Evolutionary conservation across 2,329 filamentous ascomycete species (phyloP), one percentile per base, ranked within the genome.

Genomic region (Talaromyces sp.): DNA sequence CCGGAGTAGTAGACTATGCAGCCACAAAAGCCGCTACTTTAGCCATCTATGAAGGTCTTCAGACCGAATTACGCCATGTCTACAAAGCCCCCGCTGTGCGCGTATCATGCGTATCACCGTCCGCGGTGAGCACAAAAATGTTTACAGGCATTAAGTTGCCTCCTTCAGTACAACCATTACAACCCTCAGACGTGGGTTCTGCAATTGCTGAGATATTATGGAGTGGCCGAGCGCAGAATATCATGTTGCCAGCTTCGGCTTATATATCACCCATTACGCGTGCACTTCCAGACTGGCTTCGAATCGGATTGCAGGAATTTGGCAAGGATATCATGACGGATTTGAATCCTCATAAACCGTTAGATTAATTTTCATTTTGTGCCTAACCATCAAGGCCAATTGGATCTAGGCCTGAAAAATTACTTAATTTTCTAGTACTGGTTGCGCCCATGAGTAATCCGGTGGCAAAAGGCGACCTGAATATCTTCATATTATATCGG

Each of bases 1-100:
- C 89, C 3, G 83, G 83, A 69, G 85, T 91, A 81, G 84, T 88
- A 43, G 89, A 91, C 76, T 92, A 92, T 76, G 81, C 82, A 1
- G 83, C 86, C 8, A 85, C 83, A 68, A 92, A 92, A 77, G 85
- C 89, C 1, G 89, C 87, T 0, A 85, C 87, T 1, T 73, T 90
- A 24, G 79, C 86, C 2, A 89, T 92, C 74, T 89, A 92, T 72
- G 89, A 92, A 73, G 89, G 82, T 0, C 75, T 90, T 2, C 78
- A 83, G 0, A 80, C 82, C 1, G 87, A 90, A 75, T 75, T 90
- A 58, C 77, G 76, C 43, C 85, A 84, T 5, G 77, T 82, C 37
- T 90, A 91, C 74, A 82, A 85, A 27, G 89, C 89, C 0, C 84
- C 84, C 1, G 83, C 82, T 65, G 85, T 92, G 33, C 82, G 89